Conservation (phyloP, 176 grass and related monocot genomes). For the Carex myosuroides region DNA sequence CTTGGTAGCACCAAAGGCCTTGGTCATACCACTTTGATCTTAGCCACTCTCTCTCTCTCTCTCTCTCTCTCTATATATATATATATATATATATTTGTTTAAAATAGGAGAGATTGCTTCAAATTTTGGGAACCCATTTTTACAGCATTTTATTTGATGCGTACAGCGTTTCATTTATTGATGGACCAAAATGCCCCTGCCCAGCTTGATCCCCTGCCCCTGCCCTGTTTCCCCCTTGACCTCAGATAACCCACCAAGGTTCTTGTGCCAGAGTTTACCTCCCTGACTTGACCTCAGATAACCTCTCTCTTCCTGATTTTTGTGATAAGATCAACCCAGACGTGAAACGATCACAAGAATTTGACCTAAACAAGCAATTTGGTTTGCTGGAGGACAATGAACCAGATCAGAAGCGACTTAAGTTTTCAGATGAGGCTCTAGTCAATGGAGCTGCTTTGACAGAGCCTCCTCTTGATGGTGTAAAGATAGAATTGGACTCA, state of each 20-base stretch:
- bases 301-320: constrained; percentile 35
- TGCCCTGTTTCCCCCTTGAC: too few species aligned
- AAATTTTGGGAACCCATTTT: too few species aligned
- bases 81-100: too few species aligned
- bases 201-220: too few species aligned
- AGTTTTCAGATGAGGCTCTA: constrained; percentile 39
- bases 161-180: too few species aligned
- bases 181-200: too few species aligned
- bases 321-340: constrained; percentile 50
- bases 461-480: constrained; percentile 36
- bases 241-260: constrained; percentile 97
- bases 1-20: too few species aligned
- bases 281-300: constrained; percentile 51
- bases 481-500: constrained; percentile 52
- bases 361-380: constrained; percentile 75
- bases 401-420: constrained; percentile 62
- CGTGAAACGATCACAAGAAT: constrained; percentile 45
- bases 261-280: constrained; percentile 85
- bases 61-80: too few species aligned
- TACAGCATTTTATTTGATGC: too few species aligned
- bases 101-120: too few species aligned
- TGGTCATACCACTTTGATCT: too few species aligned
- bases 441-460: constrained; percentile 29
- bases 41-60: too few species aligned
- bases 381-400: constrained; percentile 35